Evolutionary conservation across 78 protist species (phyloP), one percentile per base, ranked within the genome.

Genomic region (Acrasis kona): DNA sequence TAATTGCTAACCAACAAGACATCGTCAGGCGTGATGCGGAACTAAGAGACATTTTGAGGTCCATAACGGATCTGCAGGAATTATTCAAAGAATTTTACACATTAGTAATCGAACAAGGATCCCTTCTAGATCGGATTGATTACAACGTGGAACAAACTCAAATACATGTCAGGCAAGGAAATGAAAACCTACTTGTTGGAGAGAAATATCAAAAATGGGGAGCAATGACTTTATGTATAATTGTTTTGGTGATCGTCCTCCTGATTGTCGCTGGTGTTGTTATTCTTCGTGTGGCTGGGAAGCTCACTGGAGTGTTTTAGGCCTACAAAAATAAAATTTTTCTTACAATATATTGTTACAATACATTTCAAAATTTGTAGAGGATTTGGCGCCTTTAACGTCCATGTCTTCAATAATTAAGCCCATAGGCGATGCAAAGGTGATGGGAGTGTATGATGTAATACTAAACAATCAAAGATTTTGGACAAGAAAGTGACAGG

Each of bases 21-120:
- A 65, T 4, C 12, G 27, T 5, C 27, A 50, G 74, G 76, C 34
- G 81, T 12, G 87, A 78, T 29, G 27, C 1, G 1, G 89, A 84
- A 66, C 27, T 84, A 38, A 3, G 19, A 35, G 41, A 74, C 30
- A 80, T 84, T 10, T 31, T 39, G 30, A 42, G 68, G 70, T 37
- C 76, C 36, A 83, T 87, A 10, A 19, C 10, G 31, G 91, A 82
- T 3, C 74, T 87, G 38, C 72, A 39, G 6, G 65, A 3, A 12
- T 79, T 87, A 40, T 83, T 87, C 70, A 73, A 40, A 34, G 91
- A 87, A 40, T 41, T 87, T 78, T 65, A 41, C 0, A 39, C 74
- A 28, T 76, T 87, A 57, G 86, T 87, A 61, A 68, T 87, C 29
- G 86, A 82, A 41, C 91, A 87, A 73, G 90, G 91, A 27, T 74